These are phyloP conservation scores for Nitzschia putrida DNA, from an alignment of 108 stramenopile genomes.

Conservation along the genomic window DNA sequence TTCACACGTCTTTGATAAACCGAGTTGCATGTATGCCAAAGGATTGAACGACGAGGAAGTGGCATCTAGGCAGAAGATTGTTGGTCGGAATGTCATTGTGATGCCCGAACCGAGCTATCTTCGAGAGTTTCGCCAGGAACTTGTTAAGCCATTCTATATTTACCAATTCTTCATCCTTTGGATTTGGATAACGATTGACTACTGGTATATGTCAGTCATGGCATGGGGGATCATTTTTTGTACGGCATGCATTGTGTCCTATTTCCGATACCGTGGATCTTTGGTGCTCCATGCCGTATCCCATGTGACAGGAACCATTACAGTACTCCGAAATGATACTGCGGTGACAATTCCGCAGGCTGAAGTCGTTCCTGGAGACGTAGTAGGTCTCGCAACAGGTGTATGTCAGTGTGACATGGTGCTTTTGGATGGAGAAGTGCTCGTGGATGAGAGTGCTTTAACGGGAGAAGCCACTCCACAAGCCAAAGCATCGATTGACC, in stretches of 20 bases:
- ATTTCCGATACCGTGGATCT: slow-evolving; percentile 53
- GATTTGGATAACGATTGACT: slow-evolving; percentile 51
- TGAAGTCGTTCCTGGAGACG: slow-evolving; percentile 64
- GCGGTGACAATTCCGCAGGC: slow-evolving; percentile 32
- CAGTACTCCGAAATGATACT: slow-evolving; percentile 53
- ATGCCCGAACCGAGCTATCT: slow-evolving; percentile 35
- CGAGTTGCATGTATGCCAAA: neutral
- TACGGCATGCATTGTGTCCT: slow-evolving; percentile 48
- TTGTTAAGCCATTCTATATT: slow-evolving; percentile 59
- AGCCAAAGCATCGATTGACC: slow-evolving; percentile 52
- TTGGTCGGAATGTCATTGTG: slow-evolving; percentile 3
- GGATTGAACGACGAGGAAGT: neutral
- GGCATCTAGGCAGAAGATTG: neutral
- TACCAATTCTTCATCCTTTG: slow-evolving; percentile 73
- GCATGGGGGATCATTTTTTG: slow-evolving; percentile 35
- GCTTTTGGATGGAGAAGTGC: slow-evolving; percentile 35
- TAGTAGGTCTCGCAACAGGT: slow-evolving; percentile 51
- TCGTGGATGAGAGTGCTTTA: slow-evolving; percentile 67
- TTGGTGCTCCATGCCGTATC: slow-evolving; percentile 47
- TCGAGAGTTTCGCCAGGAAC: slow-evolving; percentile 44
- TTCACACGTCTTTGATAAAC: neutral
- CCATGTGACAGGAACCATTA: slow-evolving; percentile 44
- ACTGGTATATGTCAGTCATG: slow-evolving; percentile 66
- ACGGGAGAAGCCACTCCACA: slow-evolving; percentile 67
- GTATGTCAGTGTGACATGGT: slow-evolving; percentile 61